Conservation (phyloP, 345 rosid genomes). For the Salix caprea region DNA sequence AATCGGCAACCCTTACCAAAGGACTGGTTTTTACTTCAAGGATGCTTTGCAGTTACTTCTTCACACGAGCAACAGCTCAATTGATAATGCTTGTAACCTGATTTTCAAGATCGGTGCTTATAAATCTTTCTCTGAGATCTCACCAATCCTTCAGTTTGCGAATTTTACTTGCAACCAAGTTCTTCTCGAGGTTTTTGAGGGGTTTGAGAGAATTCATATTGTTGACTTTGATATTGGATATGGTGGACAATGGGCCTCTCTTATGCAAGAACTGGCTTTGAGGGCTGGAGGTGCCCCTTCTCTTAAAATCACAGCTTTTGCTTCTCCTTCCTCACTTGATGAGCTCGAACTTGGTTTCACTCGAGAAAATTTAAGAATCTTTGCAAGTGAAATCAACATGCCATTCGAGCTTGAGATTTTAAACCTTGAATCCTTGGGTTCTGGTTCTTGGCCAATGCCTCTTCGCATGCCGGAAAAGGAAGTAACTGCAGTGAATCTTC, state of each 20-base stretch:
- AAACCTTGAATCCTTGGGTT: slow-evolving; percentile 48
- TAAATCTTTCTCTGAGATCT: slow-evolving; percentile 76
- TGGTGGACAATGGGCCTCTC: slow-evolving; percentile 93
- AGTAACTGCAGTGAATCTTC: slow-evolving; percentile 72
- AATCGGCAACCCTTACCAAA: slow-evolving; percentile 63
- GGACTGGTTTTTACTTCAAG: slow-evolving; percentile 74
- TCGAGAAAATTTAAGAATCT: slow-evolving; percentile 58
- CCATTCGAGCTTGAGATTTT: slow-evolving; percentile 58
- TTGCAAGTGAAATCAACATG: slow-evolving; percentile 69
- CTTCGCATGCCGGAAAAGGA: slow-evolving; percentile 36
- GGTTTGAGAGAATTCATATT: slow-evolving; percentile 64
- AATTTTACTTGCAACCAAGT: slow-evolving; percentile 89
- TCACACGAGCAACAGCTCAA: slow-evolving; percentile 23
- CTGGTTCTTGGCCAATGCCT: slow-evolving; percentile 44
- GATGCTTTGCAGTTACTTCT: slow-evolving; percentile 68
- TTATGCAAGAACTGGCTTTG: slow-evolving; percentile 85
- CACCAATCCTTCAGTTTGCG: slow-evolving; percentile 77
- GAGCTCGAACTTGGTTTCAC: slow-evolving; percentile 66
- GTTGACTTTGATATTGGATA: slow-evolving; percentile 80
- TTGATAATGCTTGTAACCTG: slow-evolving; percentile 33
- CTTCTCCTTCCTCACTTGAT: slow-evolving; percentile 49
- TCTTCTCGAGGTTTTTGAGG: slow-evolving; percentile 60
- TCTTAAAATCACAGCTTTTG: slow-evolving; percentile 64
- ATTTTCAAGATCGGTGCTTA: slow-evolving; percentile 79
- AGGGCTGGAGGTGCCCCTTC: slow-evolving; percentile 48